phyloP scores from a whole-genome alignment of 306 rosid species.

The Arachis hypogaea region DNA sequence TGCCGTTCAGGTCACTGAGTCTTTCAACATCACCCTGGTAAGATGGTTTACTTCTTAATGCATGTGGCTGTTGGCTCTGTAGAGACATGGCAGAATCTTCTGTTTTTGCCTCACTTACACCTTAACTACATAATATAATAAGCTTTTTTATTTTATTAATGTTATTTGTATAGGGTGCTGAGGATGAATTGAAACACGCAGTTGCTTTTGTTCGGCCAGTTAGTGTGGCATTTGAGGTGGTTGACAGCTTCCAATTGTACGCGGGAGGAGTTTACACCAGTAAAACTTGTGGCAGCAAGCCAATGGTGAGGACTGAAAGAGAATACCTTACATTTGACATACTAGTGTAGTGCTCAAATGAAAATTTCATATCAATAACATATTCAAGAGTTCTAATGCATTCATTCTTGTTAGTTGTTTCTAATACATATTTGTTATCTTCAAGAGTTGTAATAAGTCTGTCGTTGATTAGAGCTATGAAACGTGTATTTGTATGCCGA shows the following conservation, averaged over 20 bases:
- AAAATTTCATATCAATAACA: conserved; percentile 1
- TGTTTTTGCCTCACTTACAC: neutral
- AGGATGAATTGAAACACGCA: conserved; percentile 89
- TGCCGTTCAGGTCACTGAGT: conserved; percentile 62
- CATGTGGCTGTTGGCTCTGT: conserved; percentile 4
- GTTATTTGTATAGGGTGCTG: conserved; percentile 71
- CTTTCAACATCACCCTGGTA: conserved; percentile 88
- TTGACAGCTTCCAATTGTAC: conserved; percentile 58
- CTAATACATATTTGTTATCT: neutral
- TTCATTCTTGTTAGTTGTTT: neutral
- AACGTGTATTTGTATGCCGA: conserved; percentile 4
- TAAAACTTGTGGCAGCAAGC: conserved; percentile 63
- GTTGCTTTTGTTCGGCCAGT: conserved; percentile 88
- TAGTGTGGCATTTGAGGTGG: conserved; percentile 88
- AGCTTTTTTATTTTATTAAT: conserved; percentile 1
- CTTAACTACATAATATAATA: conserved; percentile 27
- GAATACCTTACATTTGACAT: conserved; percentile 20
- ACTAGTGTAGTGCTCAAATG: conserved; percentile 16
- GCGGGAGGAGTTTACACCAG: conserved; percentile 81
- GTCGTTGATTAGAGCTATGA: neutral
- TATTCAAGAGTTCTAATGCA: conserved; percentile 18
- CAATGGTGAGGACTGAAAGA: conserved; percentile 59
- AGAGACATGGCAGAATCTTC: conserved; percentile 31
- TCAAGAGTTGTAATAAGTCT: conserved; percentile 4
- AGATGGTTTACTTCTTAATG: conserved; percentile 33